Conservation (phyloP, 768 basidiomycete species). For the Melanogaster broomeanus region DNA sequence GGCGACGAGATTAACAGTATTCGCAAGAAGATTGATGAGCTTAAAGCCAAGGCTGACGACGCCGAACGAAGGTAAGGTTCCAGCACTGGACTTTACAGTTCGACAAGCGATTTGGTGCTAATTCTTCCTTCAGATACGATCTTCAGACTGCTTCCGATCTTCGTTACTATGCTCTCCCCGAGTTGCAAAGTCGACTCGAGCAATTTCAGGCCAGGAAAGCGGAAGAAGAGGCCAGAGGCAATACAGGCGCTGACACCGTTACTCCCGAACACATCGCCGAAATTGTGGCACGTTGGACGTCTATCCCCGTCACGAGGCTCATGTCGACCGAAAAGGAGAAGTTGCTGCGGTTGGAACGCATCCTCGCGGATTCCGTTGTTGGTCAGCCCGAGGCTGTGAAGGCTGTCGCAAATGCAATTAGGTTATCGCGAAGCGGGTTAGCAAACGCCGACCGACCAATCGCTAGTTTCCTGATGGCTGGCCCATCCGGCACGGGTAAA, state of each 20-base stretch:
- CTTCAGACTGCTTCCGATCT: constrained; percentile 83
- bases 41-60: constrained; percentile 89
- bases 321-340: constrained; percentile 93
- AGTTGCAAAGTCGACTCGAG: constrained; percentile 73
- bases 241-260: constrained; percentile 65
- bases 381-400: constrained; percentile 92
- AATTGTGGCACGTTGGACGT: constrained; percentile 92
- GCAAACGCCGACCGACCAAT: constrained; percentile 85
- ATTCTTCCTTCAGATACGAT: constrained; percentile 53
- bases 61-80: constrained; percentile 77
- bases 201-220: constrained; percentile 72
- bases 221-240: constrained; percentile 59
- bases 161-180: constrained; percentile 90
- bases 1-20: constrained; percentile 79
- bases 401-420: constrained; percentile 91
- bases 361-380: constrained; percentile 74
- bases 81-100: background rate
- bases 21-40: constrained; percentile 83
- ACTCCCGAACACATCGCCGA: constrained; percentile 91
- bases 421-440: constrained; percentile 92
- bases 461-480: constrained; percentile 90
- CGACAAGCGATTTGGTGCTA: background rate
- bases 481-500: constrained; percentile 91
- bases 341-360: constrained; percentile 82
- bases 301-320: constrained; percentile 84